A percentile compares a stretch with the other conserved stretches of the same genome.
phyloP scores from a whole-genome alignment of 2,329 filamentous ascomycete species.

The Corynespora cassiicola region DNA sequence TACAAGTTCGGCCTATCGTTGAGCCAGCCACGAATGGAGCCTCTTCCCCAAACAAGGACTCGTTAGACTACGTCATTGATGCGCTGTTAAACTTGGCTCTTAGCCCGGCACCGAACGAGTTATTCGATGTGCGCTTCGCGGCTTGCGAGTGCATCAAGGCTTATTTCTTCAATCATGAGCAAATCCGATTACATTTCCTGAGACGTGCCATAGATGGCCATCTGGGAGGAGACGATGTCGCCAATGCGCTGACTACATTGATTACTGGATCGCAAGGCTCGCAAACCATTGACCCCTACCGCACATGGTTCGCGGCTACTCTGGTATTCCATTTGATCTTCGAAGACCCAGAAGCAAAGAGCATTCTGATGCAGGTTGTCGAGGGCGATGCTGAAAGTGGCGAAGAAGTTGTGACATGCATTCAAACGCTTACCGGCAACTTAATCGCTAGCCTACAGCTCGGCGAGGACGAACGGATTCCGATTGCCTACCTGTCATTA shows the following conservation, averaged over 20 bases:
- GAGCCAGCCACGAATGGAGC: slow-evolving; percentile 50
- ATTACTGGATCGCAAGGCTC: slow-evolving; percentile 70
- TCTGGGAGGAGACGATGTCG: slow-evolving; percentile 77
- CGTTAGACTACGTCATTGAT: slow-evolving; percentile 87
- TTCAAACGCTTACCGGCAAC: slow-evolving; percentile 86
- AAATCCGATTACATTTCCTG: slow-evolving; percentile 85
- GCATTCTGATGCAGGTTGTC: slow-evolving; percentile 77
- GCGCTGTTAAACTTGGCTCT: slow-evolving; percentile 85
- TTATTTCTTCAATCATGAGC: slow-evolving; percentile 82
- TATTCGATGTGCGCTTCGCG: slow-evolving; percentile 82
- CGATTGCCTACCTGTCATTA: slow-evolving; percentile 87
- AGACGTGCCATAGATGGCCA: slow-evolving; percentile 89
- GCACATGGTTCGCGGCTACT: slow-evolving; percentile 87
- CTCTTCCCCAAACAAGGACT: slow-evolving; percentile 56
- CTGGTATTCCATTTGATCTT: slow-evolving; percentile 86
- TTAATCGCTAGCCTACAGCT: slow-evolving; percentile 80
- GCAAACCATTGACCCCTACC: slow-evolving; percentile 78
- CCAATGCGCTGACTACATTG: slow-evolving; percentile 86
- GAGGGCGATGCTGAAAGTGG: slow-evolving; percentile 89
- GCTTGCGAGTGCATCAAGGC: slow-evolving; percentile 91
- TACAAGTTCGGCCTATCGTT: slow-evolving; percentile 73
- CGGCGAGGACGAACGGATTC: slow-evolving; percentile 77
- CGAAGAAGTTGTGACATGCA: slow-evolving; percentile 93
- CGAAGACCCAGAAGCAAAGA: slow-evolving; percentile 80
- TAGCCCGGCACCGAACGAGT: slow-evolving; percentile 67